A percentile compares a stretch with the other conserved stretches of the same genome.
phyloP scores from a whole-genome alignment of 345 rosid species.

The Eucalyptus erythrocorys region DNA sequence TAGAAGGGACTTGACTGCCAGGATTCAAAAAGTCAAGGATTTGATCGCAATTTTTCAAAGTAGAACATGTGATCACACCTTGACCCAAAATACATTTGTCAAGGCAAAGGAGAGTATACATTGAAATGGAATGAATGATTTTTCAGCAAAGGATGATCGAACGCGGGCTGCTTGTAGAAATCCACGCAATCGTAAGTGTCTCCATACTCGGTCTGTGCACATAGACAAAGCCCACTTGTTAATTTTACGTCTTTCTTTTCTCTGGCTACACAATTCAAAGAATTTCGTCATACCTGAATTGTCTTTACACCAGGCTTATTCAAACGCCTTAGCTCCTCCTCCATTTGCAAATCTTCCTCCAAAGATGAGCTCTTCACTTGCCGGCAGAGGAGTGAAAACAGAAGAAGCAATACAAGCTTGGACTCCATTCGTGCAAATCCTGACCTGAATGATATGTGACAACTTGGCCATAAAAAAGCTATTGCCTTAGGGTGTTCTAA shows the following conservation, averaged over 20 bases:
- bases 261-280: neutral
- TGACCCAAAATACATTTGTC: neutral
- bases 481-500: neutral
- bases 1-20: neutral
- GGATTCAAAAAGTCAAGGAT: neutral
- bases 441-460: neutral
- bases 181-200: neutral
- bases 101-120: neutral
- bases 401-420: neutral
- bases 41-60: neutral
- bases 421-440: neutral
- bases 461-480: neutral
- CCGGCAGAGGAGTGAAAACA: neutral
- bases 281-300: neutral
- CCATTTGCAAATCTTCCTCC: conserved; percentile 11
- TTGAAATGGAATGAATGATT: neutral
- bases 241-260: neutral
- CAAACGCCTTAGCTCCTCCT: conserved; percentile 5
- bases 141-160: neutral
- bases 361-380: neutral
- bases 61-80: neutral
- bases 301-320: conserved; percentile 2
- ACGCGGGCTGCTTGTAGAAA: neutral
- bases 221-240: neutral
- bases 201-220: neutral